Percentiles rank a stretch among this genome's conserved stretches.
Conservation (phyloP, 768 basidiomycete genomes). For the Cantharellus anzutake region DNA sequence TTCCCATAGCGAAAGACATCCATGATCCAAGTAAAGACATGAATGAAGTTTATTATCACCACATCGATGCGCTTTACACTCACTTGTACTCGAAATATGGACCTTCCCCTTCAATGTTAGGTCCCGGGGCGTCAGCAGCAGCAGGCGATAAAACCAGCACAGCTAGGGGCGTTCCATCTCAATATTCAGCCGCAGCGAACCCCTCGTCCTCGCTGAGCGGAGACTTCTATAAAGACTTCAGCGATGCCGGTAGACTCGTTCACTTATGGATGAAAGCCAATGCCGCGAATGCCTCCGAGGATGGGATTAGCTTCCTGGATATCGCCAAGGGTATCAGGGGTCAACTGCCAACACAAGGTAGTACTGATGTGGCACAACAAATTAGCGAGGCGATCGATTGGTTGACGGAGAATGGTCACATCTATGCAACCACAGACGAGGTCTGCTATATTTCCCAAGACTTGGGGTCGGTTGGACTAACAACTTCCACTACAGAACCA, state of each 20-base stretch:
- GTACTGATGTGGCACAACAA: background rate
- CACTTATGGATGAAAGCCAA: background rate
- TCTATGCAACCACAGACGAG: background rate
- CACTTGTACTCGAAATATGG: constrained; percentile 49
- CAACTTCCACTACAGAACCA: no score
- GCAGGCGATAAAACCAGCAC: background rate
- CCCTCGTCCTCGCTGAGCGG: no score
- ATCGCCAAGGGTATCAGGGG: background rate
- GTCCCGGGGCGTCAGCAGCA: background rate
- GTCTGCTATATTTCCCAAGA: background rate
- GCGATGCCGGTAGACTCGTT: background rate
- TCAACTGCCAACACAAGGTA: background rate
- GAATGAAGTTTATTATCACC: constrained; percentile 69
- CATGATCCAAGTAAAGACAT: constrained; percentile 21
- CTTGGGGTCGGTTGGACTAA: no score
- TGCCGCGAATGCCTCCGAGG: background rate
- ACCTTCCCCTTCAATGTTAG: constrained; percentile 11
- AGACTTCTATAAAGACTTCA: background rate
- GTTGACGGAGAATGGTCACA: background rate
- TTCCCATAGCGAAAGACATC: no score
- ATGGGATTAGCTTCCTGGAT: background rate
- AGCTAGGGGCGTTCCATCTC: background rate
- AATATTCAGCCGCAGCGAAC: background rate
- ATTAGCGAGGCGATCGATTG: background rate
- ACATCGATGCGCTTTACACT: constrained; percentile 53